Evolutionary conservation across 2,329 filamentous ascomycete species (phyloP).

Genomic region (Colletotrichum endophyticum): DNA sequence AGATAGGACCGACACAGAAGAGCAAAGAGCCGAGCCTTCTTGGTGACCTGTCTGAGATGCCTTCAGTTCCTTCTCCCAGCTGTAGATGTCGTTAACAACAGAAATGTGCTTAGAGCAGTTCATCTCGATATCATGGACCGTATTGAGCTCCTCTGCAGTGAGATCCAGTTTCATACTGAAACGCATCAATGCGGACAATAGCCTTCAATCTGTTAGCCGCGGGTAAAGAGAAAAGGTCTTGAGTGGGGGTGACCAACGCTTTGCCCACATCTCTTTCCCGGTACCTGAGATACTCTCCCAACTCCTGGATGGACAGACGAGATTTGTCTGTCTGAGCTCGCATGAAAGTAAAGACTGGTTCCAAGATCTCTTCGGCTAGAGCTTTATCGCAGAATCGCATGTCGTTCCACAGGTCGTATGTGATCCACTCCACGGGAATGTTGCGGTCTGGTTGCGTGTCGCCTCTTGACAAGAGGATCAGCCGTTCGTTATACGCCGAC

Average conservation of each 20-base stretch:
- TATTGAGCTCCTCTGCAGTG: constrained; percentile 27
- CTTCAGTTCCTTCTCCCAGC: constrained; percentile 41
- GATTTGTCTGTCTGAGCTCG: background rate
- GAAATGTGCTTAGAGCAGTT: constrained; percentile 42
- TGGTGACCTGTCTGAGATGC: background rate
- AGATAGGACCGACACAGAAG: background rate
- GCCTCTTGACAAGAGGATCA: background rate
- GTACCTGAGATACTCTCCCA: background rate
- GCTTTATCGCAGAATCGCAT: background rate
- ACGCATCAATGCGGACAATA: constrained; percentile 39
- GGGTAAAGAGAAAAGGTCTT: accelerated
- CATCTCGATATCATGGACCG: constrained; percentile 29
- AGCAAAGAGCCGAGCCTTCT: background rate
- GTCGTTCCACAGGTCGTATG: background rate
- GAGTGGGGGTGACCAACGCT: background rate
- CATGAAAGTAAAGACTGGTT: background rate
- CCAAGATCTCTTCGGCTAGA: background rate
- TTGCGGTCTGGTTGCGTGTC: background rate
- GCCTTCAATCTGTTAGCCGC: constrained; percentile 17
- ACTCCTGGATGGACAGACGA: background rate
- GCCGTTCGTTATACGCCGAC: background rate
- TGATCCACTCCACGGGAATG: background rate
- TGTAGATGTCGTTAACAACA: constrained; percentile 45
- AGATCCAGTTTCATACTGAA: constrained; percentile 38
- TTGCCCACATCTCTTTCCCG: background rate